phyloP scores from a whole-genome alignment of 768 basidiomycete genomes.

The Neoboletus magnificus region DNA sequence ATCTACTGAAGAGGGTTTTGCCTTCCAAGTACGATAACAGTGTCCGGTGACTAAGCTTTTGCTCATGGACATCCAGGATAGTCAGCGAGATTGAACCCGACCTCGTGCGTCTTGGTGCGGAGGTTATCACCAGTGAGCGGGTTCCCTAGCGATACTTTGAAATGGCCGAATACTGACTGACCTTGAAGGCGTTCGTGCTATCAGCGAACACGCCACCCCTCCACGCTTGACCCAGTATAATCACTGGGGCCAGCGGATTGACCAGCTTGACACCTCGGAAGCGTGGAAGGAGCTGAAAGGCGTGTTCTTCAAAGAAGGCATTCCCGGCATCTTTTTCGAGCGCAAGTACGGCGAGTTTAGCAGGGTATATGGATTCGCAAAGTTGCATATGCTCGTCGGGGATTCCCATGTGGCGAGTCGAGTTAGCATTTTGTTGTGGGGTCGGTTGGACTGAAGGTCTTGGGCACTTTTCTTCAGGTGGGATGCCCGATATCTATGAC shows the following conservation, averaged over 20 bases:
- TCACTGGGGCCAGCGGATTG: constrained; percentile 67
- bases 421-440: neutral
- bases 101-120: constrained; percentile 54
- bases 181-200: constrained; percentile 48
- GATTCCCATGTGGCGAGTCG: constrained; percentile 58
- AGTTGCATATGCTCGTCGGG: constrained; percentile 56
- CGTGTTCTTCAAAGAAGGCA: constrained; percentile 60
- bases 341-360: constrained; percentile 58
- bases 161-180: neutral
- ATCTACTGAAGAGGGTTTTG: constrained; percentile 54
- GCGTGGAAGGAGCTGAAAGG: constrained; percentile 70
- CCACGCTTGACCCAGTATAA: constrained; percentile 67
- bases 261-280: constrained; percentile 65
- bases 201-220: constrained; percentile 42
- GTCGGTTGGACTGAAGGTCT: neutral
- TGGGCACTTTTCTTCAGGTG: constrained; percentile 37
- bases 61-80: constrained; percentile 31
- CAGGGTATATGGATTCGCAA: constrained; percentile 63
- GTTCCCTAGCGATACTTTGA: neutral
- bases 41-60: neutral
- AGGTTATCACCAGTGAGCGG: constrained; percentile 50
- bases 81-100: constrained; percentile 54
- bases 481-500: constrained; percentile 80
- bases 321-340: constrained; percentile 67
- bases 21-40: constrained; percentile 40